Evolutionary conservation across 371 early-diverging fungal genomes (phyloP).

Genomic region (Mortierella sp.): DNA sequence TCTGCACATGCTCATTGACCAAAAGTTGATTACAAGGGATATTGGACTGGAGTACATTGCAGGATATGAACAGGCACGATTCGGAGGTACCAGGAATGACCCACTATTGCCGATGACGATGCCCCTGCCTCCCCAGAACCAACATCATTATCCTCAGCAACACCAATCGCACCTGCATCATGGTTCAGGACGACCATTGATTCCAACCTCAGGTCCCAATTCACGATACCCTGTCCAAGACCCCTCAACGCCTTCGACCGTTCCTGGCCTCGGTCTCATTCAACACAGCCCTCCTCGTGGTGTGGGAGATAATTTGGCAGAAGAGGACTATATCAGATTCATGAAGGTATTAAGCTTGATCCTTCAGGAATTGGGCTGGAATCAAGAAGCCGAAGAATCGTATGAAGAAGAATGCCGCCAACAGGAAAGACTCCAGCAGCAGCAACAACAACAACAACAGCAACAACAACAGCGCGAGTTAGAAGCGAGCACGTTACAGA

Average conservation of each 20-base stretch:
- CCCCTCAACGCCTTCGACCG: conserved; percentile 10
- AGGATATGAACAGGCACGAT: conserved; percentile 70
- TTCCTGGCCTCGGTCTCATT: neutral
- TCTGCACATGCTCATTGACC: conserved; percentile 63
- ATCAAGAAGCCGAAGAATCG: conserved; percentile 30
- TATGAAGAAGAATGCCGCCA: conserved; percentile 36
- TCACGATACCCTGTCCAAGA: conserved; percentile 18
- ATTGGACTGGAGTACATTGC: conserved; percentile 64
- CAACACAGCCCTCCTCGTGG: neutral
- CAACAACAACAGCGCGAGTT: conserved; percentile 12
- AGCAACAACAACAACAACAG: conserved; percentile 18
- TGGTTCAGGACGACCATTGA: conserved; percentile 9
- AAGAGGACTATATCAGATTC: conserved; percentile 49
- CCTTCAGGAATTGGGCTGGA: conserved; percentile 46
- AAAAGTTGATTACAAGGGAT: conserved; percentile 58
- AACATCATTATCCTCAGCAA: conserved; percentile 1
- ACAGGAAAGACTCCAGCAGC: conserved; percentile 16
- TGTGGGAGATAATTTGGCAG: conserved; percentile 16
- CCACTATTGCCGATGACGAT: conserved; percentile 20
- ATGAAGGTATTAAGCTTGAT: conserved; percentile 46
- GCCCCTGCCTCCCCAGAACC: conserved; percentile 6
- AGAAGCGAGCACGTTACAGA: too few species aligned
- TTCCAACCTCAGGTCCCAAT: conserved; percentile 11
- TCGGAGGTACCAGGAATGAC: conserved; percentile 47
- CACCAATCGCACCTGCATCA: conserved; percentile 8